Base-by-base conservation (phyloP, 177 flowering plant species). In the Telopea speciosissima region DNA sequence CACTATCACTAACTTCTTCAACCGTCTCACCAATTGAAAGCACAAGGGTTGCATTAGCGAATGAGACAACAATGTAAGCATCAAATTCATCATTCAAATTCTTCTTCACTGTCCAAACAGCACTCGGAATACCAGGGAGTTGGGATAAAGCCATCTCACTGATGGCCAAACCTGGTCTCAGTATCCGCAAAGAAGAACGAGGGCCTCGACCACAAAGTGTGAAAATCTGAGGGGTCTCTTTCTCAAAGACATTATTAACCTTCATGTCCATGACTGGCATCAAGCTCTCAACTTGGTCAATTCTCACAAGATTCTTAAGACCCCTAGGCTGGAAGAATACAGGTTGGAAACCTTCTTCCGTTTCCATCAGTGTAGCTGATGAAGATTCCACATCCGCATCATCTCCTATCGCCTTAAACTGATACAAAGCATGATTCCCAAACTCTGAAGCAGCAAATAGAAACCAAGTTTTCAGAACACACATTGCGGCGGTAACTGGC, bases 221-320 rank as follows among this genome's bases (percentile, higher is more conserved):
- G 74, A 90, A 96, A 68, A 96, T 86, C 73, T 96, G 99, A 56
- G 99, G 97, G 8, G 97, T 93, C 79, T 96, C 99, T 78, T 96
- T 98, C 70, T 96, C 99, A 74, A 96, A 96, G 13, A 96, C 81
- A 77, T 96, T 96, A 28, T 49, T 24, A 58, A 96, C 87, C 74
- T 87, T 96, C 99, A 96, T 91, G 70, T 96, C 99, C 98, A 93
- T 88, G 13, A 96, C 81, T 8, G 99, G 96, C 99, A 96, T 96
- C 82, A 96, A 80, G 74, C 99, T 96, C 83, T 93, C 98, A 12
- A 90, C 84, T 56, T 96, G 99, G 66, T 96, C 99, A 74, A 93
- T 88, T 82, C 96, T 85, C 16, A 89, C 85, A 71, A 96, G 95
- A 69, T 96, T 96, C 83, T 91, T 91, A 25, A 93, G 86, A 28